Evolutionary conservation across 352 stramenopile genomes (phyloP), one percentile per base, ranked within the genome.

Genomic region (Thalassiosira allenii): DNA sequence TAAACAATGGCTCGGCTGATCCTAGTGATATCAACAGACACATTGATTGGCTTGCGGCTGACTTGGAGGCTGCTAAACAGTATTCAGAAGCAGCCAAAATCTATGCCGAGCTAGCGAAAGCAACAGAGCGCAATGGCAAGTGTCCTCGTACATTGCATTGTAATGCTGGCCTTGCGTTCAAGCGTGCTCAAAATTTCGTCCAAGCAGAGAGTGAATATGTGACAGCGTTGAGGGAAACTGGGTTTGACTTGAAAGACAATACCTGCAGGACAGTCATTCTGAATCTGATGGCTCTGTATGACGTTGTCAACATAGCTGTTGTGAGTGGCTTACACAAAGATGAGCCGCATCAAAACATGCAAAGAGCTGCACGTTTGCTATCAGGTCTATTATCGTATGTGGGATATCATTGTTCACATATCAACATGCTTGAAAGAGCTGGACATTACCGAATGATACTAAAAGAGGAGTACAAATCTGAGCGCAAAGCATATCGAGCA

Each of bases 101-200:
- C 49, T 57, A 57, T 27, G 6, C 9, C 20, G 49, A 57, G 23
- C 17, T 57, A 8, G 23, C 49, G 9, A n/a, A 57, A 12, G 49
- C 49, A 12, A n/a, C 6, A 12, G 20, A 57, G 49, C 8, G 11
- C 49, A 25, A 20, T n/a, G 17, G 49, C 49, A 57, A 57, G 11
- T 9, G 11, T 57, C 6, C 49, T 57, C 17, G 9, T 47, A 47
- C 37, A 17, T 47, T 47, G 11, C 49, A 57, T 25, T 11, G 8
- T 5, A 44, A 66, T 66, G 56, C 56, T 27, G 56, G 25, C 9
- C 30, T 66, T 5, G 56, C 56, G 20, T 66, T 66, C 29, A 66
- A 66, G 41, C 56, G 56, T 49, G 56, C 29, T 29, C 29, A 25
- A 25, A 30, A 66, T 66, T 66, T 49, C 30, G 12, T 20, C 14